phyloP scores from a whole-genome alignment of 1,284 basidiomycete genomes.

The Ustilago nuda region DNA sequence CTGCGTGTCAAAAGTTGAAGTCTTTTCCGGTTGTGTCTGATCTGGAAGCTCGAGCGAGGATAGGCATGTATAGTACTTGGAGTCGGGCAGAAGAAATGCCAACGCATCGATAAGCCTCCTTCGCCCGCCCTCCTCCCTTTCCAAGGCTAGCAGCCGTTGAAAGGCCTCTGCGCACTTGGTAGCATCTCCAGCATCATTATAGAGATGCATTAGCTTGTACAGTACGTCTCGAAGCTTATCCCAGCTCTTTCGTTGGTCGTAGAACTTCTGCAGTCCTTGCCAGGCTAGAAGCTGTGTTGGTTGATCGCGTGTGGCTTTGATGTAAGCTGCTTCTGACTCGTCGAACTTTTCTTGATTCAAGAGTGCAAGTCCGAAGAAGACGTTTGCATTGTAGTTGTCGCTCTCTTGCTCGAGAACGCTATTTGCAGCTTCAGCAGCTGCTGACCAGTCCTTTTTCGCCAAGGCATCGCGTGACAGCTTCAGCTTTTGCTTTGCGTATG shows the following conservation, averaged over 20 bases:
- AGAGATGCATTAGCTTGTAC: constrained; percentile 62
- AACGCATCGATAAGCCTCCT: constrained; percentile 71
- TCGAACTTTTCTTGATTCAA: constrained; percentile 52
- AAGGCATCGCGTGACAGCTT: constrained; percentile 60
- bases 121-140: constrained; percentile 74
- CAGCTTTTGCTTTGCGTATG: constrained; percentile 59
- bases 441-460: constrained; percentile 53
- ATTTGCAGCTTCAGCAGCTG: constrained; percentile 44
- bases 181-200: constrained; percentile 73
- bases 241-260: constrained; percentile 67
- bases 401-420: constrained; percentile 59
- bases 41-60: constrained; percentile 80
- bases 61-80: constrained; percentile 77
- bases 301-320: constrained; percentile 66
- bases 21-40: constrained; percentile 76
- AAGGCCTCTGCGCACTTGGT: constrained; percentile 82
- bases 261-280: constrained; percentile 70
- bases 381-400: constrained; percentile 68
- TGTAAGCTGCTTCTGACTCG: constrained; percentile 63
- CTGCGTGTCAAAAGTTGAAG: constrained; percentile 73
- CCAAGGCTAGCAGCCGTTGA: constrained; percentile 80
- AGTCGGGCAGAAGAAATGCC: constrained; percentile 80
- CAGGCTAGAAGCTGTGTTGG: constrained; percentile 68
- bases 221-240: constrained; percentile 60
- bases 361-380: constrained; percentile 60